Conservation (phyloP, 2,329 filamentous ascomycete species). For the Berkeleyomyces basicola region DNA sequence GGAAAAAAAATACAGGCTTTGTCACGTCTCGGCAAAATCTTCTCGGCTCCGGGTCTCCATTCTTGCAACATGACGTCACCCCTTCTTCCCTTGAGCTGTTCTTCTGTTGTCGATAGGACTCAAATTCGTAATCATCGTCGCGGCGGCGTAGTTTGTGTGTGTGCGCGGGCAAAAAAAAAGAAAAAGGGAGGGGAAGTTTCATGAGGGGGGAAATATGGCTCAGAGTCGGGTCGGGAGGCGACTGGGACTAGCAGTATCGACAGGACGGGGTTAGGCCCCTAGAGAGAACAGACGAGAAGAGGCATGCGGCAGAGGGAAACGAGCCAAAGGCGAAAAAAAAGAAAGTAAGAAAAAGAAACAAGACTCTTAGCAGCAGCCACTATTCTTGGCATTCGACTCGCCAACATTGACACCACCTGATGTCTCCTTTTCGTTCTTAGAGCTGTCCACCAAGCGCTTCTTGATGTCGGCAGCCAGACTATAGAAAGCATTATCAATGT, state of each 20-base stretch:
- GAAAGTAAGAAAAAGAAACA: neutral
- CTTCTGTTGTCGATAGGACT: neutral
- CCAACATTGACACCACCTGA: conserved; percentile 51
- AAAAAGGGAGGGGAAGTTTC: neutral
- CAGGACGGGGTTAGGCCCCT: neutral
- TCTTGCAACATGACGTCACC: neutral
- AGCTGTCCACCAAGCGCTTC: conserved; percentile 88
- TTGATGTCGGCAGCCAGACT: conserved; percentile 92
- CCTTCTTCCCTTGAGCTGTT: neutral
- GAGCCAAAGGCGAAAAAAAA: neutral
- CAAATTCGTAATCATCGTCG: neutral
- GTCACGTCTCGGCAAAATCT: neutral
- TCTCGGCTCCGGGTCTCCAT: neutral
- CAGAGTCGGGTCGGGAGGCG: neutral
- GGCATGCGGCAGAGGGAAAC: neutral
- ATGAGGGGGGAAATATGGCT: neutral
- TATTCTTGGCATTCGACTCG: conserved; percentile 36
- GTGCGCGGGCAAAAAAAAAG: neutral
- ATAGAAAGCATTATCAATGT: conserved; percentile 98
- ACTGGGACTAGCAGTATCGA: neutral
- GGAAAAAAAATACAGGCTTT: neutral
- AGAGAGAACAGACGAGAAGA: neutral
- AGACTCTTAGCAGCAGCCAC: conserved; percentile 58
- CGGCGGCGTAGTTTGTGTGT: neutral
- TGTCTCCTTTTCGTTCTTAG: conserved; percentile 52